Evolutionary conservation across 495 filamentous ascomycete genomes (phyloP), one percentile per base, ranked within the genome.

Genomic region (Penicillium paxilli): DNA sequence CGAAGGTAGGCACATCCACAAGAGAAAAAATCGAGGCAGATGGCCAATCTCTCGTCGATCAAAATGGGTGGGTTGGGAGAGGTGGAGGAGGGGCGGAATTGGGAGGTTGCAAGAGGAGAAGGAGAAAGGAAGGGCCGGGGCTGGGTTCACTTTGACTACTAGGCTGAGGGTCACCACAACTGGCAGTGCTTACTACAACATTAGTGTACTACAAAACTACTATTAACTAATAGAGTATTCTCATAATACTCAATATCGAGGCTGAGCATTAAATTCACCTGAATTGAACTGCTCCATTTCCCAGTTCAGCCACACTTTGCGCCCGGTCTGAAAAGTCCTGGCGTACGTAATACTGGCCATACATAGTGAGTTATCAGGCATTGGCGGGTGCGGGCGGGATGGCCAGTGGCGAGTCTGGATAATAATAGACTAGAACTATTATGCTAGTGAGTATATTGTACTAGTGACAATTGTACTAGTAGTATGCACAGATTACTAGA

Each of bases 1-100:
- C 65, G 60, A 62, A 51, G 60, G 69, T 59, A 68, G 63, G 66
- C 70, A 64, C 73, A 76, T 76, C 70, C 71, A 77, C 67, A 55
- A 68, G 57, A 51, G 58, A 25, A 55, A 59, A 54, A 59, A n/a
- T n/a, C n/a, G n/a, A n/a, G 50, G 55, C 40, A 32, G 22, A 47
- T 14, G 20, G 28, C 17, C 19, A 30, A 40, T 37, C 52, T 51
- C 49, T 52, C 51, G 60, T 57, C 55, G 50, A 61, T n/a, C 30
- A 55, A 44, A 45, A 51, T 50, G 51, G 47, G 46, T 49, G 46
- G 46, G 52, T 42, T 28, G 25, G 47, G 51, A 52, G 45, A 42
- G 42, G 58, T 38, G 48, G 24, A 46, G 48, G 35, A 38, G 35
- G 35, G 35, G 35, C 11, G 22, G 59, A 49, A 52, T 58, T 40